These are phyloP conservation scores for Populus hybrid DNA, from an alignment of 441 rosid species.

Conservation along the genomic window DNA sequence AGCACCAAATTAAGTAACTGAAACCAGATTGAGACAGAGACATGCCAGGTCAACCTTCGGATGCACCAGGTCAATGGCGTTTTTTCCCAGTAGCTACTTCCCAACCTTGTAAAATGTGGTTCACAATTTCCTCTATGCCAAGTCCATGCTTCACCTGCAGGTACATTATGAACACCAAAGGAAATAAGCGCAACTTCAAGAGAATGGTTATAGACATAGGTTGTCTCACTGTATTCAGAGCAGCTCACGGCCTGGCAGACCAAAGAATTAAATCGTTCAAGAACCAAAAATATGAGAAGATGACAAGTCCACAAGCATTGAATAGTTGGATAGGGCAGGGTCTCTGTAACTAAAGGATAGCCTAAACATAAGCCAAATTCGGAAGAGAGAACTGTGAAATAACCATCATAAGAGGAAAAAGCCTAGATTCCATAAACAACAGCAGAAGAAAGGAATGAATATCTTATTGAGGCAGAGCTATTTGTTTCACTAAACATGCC, in stretches of 20 bases:
- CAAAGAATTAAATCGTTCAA: neutral
- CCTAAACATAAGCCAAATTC: neutral
- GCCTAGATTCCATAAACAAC: too few species aligned
- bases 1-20: neutral
- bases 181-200: neutral
- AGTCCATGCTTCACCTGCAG: constrained; percentile 80
- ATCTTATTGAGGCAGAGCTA: too few species aligned
- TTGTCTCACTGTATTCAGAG: neutral
- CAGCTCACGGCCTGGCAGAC: neutral
- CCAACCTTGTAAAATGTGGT: constrained; percentile 72
- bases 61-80: constrained; percentile 35
- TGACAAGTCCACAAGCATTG: too few species aligned
- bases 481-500: neutral
- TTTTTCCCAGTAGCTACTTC: constrained; percentile 79
- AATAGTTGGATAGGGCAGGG: too few species aligned
- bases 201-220: neutral
- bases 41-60: neutral
- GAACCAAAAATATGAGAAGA: neutral
- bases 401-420: too few species aligned
- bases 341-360: too few species aligned
- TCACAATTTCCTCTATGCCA: constrained; percentile 78
- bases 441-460: too few species aligned
- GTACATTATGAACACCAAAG: neutral
- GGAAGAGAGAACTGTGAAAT: neutral
- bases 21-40: neutral